These are phyloP conservation scores for Aspergillus ruber DNA, from an alignment of 2,329 filamentous ascomycete genomes.

Conservation along the genomic window DNA sequence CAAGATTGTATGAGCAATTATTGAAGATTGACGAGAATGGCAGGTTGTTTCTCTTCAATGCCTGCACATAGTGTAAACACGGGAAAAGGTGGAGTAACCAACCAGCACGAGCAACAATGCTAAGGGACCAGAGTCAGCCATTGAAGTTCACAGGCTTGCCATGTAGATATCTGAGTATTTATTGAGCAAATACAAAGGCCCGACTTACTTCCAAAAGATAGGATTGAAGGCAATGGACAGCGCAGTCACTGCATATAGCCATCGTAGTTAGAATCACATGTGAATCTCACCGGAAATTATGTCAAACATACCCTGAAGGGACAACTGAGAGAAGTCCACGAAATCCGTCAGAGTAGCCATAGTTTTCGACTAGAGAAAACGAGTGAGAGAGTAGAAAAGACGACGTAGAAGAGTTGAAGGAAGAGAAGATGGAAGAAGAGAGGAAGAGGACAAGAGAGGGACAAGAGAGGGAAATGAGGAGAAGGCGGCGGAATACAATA, in stretches of 20 bases:
- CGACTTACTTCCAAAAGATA: conserved; percentile 95
- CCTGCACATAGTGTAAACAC: neutral
- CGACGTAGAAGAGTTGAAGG: conserved; percentile 2
- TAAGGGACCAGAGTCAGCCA: conserved; percentile 31
- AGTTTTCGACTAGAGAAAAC: conserved; percentile 4
- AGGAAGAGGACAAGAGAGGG: neutral
- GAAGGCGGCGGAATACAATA: neutral
- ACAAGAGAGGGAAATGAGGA: neutral
- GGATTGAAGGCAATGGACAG: conserved; percentile 88
- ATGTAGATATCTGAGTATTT: neutral
- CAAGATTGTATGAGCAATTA: conserved; percentile 8
- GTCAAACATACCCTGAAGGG: conserved; percentile 54
- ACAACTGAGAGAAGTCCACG: conserved; percentile 61
- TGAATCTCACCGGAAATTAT: conserved; percentile 10
- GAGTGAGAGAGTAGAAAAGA: conserved; percentile 3
- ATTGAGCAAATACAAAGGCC: conserved; percentile 4
- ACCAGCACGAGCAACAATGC: conserved; percentile 80
- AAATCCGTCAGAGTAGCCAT: conserved; percentile 34
- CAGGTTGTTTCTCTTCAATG: neutral
- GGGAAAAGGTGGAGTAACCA: conserved; percentile 17
- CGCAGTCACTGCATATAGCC: conserved; percentile 59
- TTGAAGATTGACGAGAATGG: neutral
- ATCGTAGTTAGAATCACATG: conserved; percentile 22
- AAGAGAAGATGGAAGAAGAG: conserved; percentile 3
- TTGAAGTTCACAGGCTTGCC: neutral